A percentile compares a stretch with the other conserved stretches of the same genome.
Conservation (phyloP, 2,329 filamentous ascomycete species). For the Emergomyces orientalis region DNA sequence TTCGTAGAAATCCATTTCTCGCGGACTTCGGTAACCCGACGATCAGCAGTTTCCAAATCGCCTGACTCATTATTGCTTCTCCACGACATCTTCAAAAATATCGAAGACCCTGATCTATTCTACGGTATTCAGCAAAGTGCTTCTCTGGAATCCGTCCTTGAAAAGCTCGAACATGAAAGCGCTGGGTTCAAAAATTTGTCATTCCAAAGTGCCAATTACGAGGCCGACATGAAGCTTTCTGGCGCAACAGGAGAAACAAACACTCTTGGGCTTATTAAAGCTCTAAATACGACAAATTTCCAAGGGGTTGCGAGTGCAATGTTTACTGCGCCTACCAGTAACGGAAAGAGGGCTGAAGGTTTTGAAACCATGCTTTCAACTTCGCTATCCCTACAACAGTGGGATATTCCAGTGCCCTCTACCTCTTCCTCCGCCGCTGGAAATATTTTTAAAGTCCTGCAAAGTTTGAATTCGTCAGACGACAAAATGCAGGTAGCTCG, state of each 20-base stretch:
- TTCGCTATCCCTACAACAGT: slow-evolving; percentile 75
- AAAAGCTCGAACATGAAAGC: slow-evolving; percentile 78
- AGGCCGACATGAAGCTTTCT: slow-evolving; percentile 64
- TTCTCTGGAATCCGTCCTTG: slow-evolving; percentile 66
- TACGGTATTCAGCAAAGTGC: slow-evolving; percentile 79
- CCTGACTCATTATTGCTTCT: slow-evolving; percentile 58
- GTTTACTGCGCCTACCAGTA: slow-evolving; percentile 52
- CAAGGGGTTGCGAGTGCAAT: slow-evolving; percentile 78
- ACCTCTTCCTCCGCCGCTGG: slow-evolving; percentile 54
- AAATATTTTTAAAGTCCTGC: slow-evolving; percentile 70
- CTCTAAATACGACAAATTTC: slow-evolving; percentile 70
- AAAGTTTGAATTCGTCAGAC: slow-evolving; percentile 61
- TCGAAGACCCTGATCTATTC: slow-evolving; percentile 93
- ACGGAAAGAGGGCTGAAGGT: slow-evolving; percentile 40
- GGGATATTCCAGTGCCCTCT: slow-evolving; percentile 73
- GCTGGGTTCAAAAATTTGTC: slow-evolving; percentile 79
- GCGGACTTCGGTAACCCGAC: slow-evolving; percentile 50
- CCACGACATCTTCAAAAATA: slow-evolving; percentile 75
- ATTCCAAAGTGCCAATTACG: slow-evolving; percentile 83
- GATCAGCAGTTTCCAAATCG: slow-evolving; percentile 52
- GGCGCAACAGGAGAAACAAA: slow-evolving; percentile 51
- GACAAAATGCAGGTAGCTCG: slow-evolving; percentile 46
- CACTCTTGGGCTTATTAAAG: slow-evolving; percentile 61
- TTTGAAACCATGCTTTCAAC: slow-evolving; percentile 68
- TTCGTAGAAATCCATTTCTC: slow-evolving; percentile 66